Conservation (phyloP, 371 early-diverging fungal species). For the Coemansia sp. region DNA sequence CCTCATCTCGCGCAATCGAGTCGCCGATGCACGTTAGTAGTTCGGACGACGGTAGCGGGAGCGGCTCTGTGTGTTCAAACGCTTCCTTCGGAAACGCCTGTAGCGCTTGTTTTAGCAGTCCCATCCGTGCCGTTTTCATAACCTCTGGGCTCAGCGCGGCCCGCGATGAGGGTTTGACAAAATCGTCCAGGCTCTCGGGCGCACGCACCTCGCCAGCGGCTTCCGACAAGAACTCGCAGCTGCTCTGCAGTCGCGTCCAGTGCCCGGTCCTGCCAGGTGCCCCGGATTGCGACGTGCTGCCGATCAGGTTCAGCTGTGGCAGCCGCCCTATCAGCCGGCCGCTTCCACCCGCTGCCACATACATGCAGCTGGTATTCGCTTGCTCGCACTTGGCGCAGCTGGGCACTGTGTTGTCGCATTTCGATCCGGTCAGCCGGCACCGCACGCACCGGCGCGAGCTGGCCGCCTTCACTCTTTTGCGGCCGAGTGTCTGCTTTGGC, state of each 20-base stretch:
- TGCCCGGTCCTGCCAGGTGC: not conserved
- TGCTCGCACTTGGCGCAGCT: conserved; percentile 19
- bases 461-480: not conserved
- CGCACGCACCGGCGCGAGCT: conserved; percentile 19
- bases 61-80: not conserved
- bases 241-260: conserved; percentile 13
- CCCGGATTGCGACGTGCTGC: not conserved
- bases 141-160: not conserved
- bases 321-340: conserved; percentile 20
- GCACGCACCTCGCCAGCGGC: not conserved
- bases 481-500: no score
- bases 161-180: conserved; percentile 23
- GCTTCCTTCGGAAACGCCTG: conserved; percentile 5
- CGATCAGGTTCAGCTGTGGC: not conserved
- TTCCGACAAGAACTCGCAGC: conserved; percentile 26
- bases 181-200: conserved; percentile 14
- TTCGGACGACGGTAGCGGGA: conserved; percentile 49
- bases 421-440: conserved; percentile 23
- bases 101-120: conserved; percentile 12
- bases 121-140: not conserved
- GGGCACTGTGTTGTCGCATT: conserved; percentile 7
- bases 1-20: conserved; percentile 21
- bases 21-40: conserved; percentile 34
- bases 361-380: conserved; percentile 16
- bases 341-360: conserved; percentile 1